Percentiles rank a stretch among this genome's conserved stretches.
Evolutionary conservation across 169 alveolate genomes (phyloP).

Genomic region (Babesia ovata): DNA sequence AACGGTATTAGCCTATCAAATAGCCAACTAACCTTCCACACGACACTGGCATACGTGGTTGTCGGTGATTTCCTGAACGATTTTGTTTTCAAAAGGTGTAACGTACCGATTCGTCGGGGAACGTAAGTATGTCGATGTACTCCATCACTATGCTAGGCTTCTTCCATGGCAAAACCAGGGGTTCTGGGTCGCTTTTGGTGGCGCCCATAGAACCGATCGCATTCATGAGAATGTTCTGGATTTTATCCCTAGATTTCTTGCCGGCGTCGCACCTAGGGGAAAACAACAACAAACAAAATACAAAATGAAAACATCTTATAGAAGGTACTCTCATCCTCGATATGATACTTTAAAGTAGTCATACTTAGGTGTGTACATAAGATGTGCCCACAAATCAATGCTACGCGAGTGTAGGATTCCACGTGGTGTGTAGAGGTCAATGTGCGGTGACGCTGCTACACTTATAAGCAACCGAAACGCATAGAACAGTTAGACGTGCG

Average conservation of each 20-base stretch:
- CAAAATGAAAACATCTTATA: background rate
- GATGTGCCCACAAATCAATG: no score
- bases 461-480: no score
- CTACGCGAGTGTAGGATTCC: no score
- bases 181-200: slow-evolving; percentile 17
- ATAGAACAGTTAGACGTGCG: no score
- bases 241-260: slow-evolving; percentile 37
- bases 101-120: slow-evolving; percentile 42
- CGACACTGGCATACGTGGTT: slow-evolving; percentile 53
- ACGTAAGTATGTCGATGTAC: slow-evolving; percentile 28
- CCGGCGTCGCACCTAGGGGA: background rate
- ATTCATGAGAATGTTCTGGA: slow-evolving; percentile 44
- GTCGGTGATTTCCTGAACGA: slow-evolving; percentile 31
- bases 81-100: background rate
- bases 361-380: no score
- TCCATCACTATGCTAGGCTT: slow-evolving; percentile 43
- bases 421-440: no score
- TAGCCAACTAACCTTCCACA: slow-evolving; percentile 30
- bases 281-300: background rate
- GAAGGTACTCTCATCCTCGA: background rate
- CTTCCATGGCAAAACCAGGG: slow-evolving; percentile 55
- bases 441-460: no score
- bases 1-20: background rate
- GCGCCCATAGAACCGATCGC: background rate
- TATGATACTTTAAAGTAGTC: no score